Evolutionary conservation across 2,329 filamentous ascomycete genomes (phyloP).

Genomic region (Diaporthe aspalathi): DNA sequence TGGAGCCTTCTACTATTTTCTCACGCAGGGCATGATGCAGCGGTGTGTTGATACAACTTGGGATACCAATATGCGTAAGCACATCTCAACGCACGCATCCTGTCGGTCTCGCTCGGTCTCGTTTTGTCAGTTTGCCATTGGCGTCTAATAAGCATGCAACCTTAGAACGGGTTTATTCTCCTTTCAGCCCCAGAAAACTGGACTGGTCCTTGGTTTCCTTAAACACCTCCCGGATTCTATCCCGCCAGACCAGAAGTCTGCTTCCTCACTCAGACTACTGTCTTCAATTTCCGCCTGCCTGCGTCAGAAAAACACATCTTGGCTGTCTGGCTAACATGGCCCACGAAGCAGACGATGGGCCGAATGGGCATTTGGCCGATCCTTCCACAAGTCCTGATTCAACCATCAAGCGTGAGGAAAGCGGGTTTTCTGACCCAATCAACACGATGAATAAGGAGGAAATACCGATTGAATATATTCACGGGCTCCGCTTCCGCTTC

Average conservation of each 20-base stretch:
- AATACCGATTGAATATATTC: neutral
- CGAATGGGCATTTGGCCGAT: neutral
- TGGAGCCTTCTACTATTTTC: neutral
- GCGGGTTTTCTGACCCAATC: neutral
- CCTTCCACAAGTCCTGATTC: neutral
- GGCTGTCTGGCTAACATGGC: neutral
- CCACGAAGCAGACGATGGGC: neutral
- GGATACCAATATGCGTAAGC: neutral
- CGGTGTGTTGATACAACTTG: neutral
- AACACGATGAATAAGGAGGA: neutral
- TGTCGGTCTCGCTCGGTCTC: neutral
- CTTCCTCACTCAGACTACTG: neutral
- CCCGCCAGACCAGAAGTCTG: neutral
- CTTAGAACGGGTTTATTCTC: neutral
- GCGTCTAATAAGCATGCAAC: neutral
- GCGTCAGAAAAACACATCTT: neutral
- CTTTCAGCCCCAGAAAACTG: neutral
- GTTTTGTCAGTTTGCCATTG: no score
- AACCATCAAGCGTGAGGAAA: neutral
- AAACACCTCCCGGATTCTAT: neutral
- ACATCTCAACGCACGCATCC: neutral
- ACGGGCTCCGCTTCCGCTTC: neutral
- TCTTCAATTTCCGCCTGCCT: neutral
- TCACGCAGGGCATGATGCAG: neutral
- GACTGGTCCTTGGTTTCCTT: neutral